Base-by-base conservation (phyloP, 2,329 filamentous ascomycete species). In the Cladobotryum mycophilum region DNA sequence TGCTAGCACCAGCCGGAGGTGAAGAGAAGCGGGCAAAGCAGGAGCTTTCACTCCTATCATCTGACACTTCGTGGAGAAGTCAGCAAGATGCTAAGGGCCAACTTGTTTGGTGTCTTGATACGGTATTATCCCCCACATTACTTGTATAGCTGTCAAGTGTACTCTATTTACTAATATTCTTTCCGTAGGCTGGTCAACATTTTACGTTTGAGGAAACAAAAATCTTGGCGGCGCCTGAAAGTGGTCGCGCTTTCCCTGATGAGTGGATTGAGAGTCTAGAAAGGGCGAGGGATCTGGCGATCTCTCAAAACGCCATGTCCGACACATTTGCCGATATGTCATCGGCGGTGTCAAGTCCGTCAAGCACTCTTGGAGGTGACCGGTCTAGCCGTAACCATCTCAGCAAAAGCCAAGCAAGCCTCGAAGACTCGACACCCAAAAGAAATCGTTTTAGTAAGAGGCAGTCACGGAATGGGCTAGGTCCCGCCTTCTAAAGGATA, bases 11-110 rank as follows among this genome's bases (percentile, higher is more conserved):
- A 5, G 86, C 91, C 20, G 91, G 92, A 6, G 93, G 92, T 0
- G 93, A 96, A 56, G 92, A 97, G 65, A 99, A 99, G 72, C 91
- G 93, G 67, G 81, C 89, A 18, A 99, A 99, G 67, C 80, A 89
- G 61, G 93, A 99, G 59, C 82, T 99, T 35, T 89, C 88, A n/a
- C 76, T 99, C 22, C 73, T 95, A 17, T 78, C 79, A 2, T 74
- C 85, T 2, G 90, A 89, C 48, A 89, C 84, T 58, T 75, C 80
- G 22, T 97, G 89, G 84, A 86, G 81, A 64, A 89, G 79, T 47
- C 88, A 88, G 59, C 80, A 85, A 42, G 93, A 96, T 67, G 76
- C 82, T n/a, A 96, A 95, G 68, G 91, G 90, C 22, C 80, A 92
- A 70, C 85, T 84, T 25, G 84, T 88, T 53, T 97, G 90, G 89